Evolutionary conservation across 306 rosid species (phyloP).

Genomic region (Lotus japonicus): DNA sequence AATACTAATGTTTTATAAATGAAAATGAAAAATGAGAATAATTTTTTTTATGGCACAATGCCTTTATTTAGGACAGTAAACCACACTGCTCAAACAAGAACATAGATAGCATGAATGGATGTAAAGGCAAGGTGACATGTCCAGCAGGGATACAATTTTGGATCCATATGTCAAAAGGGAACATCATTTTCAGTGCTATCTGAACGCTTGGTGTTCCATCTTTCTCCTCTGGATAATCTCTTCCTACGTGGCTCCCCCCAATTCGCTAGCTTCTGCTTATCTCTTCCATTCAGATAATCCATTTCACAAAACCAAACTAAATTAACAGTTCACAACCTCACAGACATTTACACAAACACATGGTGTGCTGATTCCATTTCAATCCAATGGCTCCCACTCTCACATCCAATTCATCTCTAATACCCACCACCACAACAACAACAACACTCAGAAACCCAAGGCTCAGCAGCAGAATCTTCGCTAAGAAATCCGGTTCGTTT

Average conservation of each 20-base stretch:
- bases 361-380: not conserved
- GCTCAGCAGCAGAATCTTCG: slow-evolving; percentile 28
- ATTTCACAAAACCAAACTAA: not conserved
- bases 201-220: slow-evolving; percentile 38
- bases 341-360: not conserved
- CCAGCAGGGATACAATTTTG: not conserved
- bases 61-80: too few relatives aligned
- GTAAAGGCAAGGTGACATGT: not conserved
- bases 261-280: slow-evolving; percentile 35
- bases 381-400: slow-evolving; percentile 67
- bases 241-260: slow-evolving; percentile 45
- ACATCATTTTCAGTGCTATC: slow-evolving; percentile 17
- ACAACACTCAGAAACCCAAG: slow-evolving; percentile 44
- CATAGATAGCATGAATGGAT: not conserved
- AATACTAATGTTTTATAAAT: too few relatives aligned
- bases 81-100: not conserved
- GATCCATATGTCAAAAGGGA: not conserved
- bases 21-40: too few relatives aligned
- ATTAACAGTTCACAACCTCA: not conserved
- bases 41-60: too few relatives aligned
- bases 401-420: slow-evolving; percentile 57
- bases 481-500: slow-evolving; percentile 48
- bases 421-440: slow-evolving; percentile 36
- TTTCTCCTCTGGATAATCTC: slow-evolving; percentile 40
- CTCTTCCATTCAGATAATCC: slow-evolving; percentile 48